Percentiles rank a stretch among this genome's conserved stretches.
These are phyloP conservation scores for Penicillium egyptiacum DNA, from an alignment of 495 filamentous ascomycete genomes.

Conservation along the genomic window DNA sequence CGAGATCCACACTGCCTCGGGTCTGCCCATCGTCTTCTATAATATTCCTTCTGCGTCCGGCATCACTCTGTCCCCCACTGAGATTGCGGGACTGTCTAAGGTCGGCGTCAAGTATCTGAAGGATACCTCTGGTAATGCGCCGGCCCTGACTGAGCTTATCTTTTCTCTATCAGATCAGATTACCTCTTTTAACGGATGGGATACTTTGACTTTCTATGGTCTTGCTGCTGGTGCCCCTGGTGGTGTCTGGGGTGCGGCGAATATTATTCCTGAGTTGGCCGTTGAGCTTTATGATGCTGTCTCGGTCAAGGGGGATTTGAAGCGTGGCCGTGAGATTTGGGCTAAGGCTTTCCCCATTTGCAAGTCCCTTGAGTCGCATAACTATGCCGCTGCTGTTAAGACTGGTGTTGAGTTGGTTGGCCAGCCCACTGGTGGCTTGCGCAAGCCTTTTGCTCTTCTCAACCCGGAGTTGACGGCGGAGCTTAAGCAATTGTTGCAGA, in stretches of 20 bases:
- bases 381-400: slow-evolving; percentile 36
- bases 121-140: slow-evolving; percentile 41
- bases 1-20: slow-evolving; percentile 28
- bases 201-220: slow-evolving; percentile 41
- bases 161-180: slow-evolving; percentile 33
- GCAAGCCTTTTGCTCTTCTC: slow-evolving; percentile 37
- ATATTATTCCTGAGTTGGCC: slow-evolving; percentile 39
- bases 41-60: slow-evolving; percentile 37
- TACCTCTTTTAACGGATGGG: slow-evolving; percentile 40
- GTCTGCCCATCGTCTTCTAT: slow-evolving; percentile 39
- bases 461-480: slow-evolving; percentile 27
- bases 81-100: slow-evolving; percentile 32
- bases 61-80: slow-evolving; percentile 24
- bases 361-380: slow-evolving; percentile 39
- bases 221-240: slow-evolving; percentile 32
- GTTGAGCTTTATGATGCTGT: slow-evolving; percentile 38
- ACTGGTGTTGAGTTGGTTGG: slow-evolving; percentile 38
- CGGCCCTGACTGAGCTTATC: slow-evolving; percentile 36
- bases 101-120: slow-evolving; percentile 39
- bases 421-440: slow-evolving; percentile 32
- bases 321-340: slow-evolving; percentile 36
- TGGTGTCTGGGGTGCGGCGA: slow-evolving; percentile 39
- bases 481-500: slow-evolving; percentile 28
- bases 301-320: slow-evolving; percentile 31
- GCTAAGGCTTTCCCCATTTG: slow-evolving; percentile 36